A percentile compares a stretch with the other conserved stretches of the same genome.
Conservation (phyloP, 2,329 filamentous ascomycete genomes). For the Tympanopsis confertula region DNA sequence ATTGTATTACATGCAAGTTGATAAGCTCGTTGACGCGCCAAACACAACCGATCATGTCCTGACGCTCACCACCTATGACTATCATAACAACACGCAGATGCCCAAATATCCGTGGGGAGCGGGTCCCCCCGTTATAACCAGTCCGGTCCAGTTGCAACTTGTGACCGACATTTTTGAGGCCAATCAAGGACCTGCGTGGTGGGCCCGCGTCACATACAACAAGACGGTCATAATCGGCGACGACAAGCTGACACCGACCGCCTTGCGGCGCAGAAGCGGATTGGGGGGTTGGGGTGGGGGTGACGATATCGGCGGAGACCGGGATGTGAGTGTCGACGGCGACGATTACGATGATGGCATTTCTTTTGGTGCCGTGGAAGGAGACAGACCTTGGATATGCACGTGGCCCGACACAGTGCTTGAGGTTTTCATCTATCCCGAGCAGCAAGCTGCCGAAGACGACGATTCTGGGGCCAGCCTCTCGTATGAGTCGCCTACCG, state of each 20-base stretch:
- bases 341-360: slow-evolving; percentile 22
- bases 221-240: slow-evolving; percentile 44
- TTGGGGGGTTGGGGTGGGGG: slow-evolving; percentile 3
- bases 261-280: slow-evolving; percentile 13
- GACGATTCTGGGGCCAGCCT: background rate
- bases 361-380: slow-evolving; percentile 24
- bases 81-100: slow-evolving; percentile 17
- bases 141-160: slow-evolving; percentile 26
- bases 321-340: slow-evolving; percentile 3
- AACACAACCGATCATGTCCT: slow-evolving; percentile 1
- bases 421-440: slow-evolving; percentile 44
- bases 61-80: slow-evolving; percentile 7
- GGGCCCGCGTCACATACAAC: slow-evolving; percentile 36
- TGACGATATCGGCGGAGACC: background rate
- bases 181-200: slow-evolving; percentile 41
- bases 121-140: slow-evolving; percentile 32
- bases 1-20: slow-evolving; percentile 30
- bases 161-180: slow-evolving; percentile 38
- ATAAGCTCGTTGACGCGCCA: slow-evolving; percentile 10
- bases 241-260: slow-evolving; percentile 13
- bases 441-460: slow-evolving; percentile 32
- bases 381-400: slow-evolving; percentile 46
- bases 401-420: slow-evolving; percentile 42
- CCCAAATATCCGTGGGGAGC: slow-evolving; percentile 37
- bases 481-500: background rate